phyloP scores from a whole-genome alignment of 768 basidiomycete genomes.

The Nidularia pulvinata region DNA sequence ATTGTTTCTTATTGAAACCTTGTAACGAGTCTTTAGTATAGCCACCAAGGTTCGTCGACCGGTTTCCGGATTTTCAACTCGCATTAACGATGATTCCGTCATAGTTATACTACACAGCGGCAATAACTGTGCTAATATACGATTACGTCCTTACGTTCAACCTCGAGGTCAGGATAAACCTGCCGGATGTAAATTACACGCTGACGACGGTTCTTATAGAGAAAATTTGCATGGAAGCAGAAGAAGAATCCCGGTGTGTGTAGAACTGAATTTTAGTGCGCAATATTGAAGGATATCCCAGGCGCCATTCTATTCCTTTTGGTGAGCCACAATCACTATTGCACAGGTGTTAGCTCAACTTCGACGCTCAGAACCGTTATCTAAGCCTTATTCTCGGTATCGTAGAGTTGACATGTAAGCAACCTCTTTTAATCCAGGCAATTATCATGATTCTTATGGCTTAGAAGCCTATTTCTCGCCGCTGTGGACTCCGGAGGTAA shows the following conservation, averaged over 20 bases:
- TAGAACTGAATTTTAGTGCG: not conserved
- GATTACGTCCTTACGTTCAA: constrained; percentile 13
- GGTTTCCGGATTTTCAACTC: too few relatives aligned
- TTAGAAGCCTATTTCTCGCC: constrained; percentile 9
- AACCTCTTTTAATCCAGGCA: not conserved
- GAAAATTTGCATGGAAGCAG: constrained; percentile 12
- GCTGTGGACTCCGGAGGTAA: constrained; percentile 5
- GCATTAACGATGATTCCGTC: not conserved
- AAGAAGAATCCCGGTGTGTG: constrained; percentile 2
- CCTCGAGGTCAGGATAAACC: constrained; percentile 5
- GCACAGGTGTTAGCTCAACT: not conserved
- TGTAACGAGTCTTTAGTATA: too few relatives aligned
- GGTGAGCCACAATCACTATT: constrained; percentile 1
- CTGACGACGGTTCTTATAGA: constrained; percentile 2
- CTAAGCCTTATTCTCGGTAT: constrained; percentile 9
- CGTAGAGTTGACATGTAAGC: constrained; percentile 8
- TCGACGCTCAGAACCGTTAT: constrained; percentile 11
- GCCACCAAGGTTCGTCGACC: too few relatives aligned
- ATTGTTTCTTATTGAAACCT: too few relatives aligned
- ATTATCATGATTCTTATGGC: not conserved
- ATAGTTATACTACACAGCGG: constrained; percentile 4
- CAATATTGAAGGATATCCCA: constrained; percentile 1
- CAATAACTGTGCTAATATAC: constrained; percentile 10
- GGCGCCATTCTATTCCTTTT: constrained; percentile 11
- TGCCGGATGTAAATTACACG: not conserved